Conservation (phyloP, 2,329 filamentous ascomycete genomes). For the Diaporthe sp. region DNA sequence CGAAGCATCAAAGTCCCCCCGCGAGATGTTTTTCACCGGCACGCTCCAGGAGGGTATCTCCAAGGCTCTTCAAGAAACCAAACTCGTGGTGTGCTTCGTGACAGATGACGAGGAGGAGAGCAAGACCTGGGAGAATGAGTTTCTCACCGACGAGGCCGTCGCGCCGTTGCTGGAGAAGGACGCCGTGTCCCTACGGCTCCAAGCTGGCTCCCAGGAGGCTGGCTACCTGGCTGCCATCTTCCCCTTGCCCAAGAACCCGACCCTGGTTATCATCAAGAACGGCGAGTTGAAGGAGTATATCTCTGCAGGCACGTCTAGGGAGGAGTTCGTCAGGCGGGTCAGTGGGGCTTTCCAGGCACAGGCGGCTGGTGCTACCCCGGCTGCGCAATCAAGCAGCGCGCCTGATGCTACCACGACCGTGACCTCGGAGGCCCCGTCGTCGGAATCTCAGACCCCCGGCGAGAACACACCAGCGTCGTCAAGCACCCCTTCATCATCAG, state of each 20-base stretch:
- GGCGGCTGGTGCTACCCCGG: conserved; percentile 18
- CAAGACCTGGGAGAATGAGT: conserved; percentile 79
- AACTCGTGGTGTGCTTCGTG: conserved; percentile 88
- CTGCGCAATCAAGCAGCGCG: conserved; percentile 29
- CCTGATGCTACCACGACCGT: conserved; percentile 28
- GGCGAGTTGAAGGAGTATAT: conserved; percentile 85
- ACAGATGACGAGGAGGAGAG: conserved; percentile 82
- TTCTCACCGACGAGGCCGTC: conserved; percentile 68
- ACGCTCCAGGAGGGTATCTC: conserved; percentile 85
- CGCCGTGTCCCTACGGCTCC: conserved; percentile 78
- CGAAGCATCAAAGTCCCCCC: neutral
- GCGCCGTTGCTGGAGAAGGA: conserved; percentile 69
- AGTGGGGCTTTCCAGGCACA: conserved; percentile 53
- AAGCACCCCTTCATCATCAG: conserved; percentile 36
- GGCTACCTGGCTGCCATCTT: conserved; percentile 86
- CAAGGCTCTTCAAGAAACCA: conserved; percentile 79
- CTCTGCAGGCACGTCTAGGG: conserved; percentile 71
- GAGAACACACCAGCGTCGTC: conserved; percentile 44
- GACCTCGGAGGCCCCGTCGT: conserved; percentile 37
- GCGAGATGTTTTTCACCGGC: conserved; percentile 83
- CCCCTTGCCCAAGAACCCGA: conserved; percentile 82
- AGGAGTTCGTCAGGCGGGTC: conserved; percentile 75
- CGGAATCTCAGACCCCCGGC: conserved; percentile 42
- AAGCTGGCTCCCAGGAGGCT: conserved; percentile 83
- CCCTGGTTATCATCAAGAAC: conserved; percentile 84